Conservation (phyloP, 345 rosid species). For the Boechera divaricarpa region DNA sequence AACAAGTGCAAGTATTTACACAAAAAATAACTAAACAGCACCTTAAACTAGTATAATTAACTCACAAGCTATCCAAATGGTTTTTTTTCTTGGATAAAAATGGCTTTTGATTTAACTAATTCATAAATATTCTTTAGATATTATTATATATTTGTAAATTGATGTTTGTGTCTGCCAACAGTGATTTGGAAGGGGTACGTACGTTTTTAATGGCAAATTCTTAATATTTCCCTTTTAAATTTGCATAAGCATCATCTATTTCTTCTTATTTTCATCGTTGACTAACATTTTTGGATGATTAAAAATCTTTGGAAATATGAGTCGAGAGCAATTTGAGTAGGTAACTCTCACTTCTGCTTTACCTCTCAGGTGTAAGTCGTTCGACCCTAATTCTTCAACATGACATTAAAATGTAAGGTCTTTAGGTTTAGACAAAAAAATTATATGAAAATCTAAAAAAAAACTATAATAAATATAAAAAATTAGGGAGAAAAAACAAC, state of each 20-base stretch:
- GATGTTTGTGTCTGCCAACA: not conserved
- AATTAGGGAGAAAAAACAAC: not conserved
- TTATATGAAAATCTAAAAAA: not conserved
- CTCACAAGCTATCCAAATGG: not conserved
- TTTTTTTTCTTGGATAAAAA: not conserved
- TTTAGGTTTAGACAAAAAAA: not conserved
- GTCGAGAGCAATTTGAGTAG: conserved; percentile 6
- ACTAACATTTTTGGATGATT: conserved; percentile 18
- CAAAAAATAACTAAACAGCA: not conserved
- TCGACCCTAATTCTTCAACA: not conserved
- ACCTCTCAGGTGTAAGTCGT: not conserved
- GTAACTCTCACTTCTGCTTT: not conserved
- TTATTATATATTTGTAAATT: not conserved
- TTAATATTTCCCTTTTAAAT: conserved; percentile 6
- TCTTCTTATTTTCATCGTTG: conserved; percentile 9
- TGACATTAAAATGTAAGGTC: not conserved
- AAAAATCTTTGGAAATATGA: not conserved
- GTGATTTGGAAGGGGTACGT: not conserved
- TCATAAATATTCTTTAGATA: not conserved
- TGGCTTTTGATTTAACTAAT: not conserved
- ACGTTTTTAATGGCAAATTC: not conserved
- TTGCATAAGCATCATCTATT: not conserved
- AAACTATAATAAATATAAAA: not conserved
- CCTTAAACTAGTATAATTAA: not conserved
- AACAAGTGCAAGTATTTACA: not conserved